Percentiles rank a stretch among this genome's conserved stretches.
Conservation (phyloP, 371 early-diverging fungal species). For the Globomyces sp. region DNA sequence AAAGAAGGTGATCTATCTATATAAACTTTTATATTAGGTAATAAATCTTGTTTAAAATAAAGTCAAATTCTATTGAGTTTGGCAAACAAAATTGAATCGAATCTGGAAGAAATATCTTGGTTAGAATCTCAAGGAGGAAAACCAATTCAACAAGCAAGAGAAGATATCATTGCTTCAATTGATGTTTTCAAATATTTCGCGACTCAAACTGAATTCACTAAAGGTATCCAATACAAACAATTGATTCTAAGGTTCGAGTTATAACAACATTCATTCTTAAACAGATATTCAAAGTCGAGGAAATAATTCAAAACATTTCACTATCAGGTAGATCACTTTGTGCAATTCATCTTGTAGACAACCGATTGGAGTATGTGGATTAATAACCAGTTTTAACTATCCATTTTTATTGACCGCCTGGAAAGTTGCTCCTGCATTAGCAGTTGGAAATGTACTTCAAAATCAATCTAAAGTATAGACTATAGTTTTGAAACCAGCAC, state of each 20-base stretch:
- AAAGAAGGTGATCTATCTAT: no score
- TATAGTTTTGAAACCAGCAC: slow-evolving; percentile 57
- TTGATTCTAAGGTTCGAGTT: no score
- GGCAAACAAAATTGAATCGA: slow-evolving; percentile 66
- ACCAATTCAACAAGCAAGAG: slow-evolving; percentile 55
- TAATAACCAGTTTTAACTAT: slow-evolving; percentile 80
- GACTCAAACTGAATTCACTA: slow-evolving; percentile 16
- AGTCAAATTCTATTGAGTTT: no score
- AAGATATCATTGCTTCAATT: slow-evolving; percentile 64
- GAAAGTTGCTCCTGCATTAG: slow-evolving; percentile 87
- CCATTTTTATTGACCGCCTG: slow-evolving; percentile 76
- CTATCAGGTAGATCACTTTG: slow-evolving; percentile 30
- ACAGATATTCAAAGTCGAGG: background rate
- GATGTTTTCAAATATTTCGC: slow-evolving; percentile 76
- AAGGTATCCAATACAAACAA: background rate
- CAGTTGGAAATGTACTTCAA: slow-evolving; percentile 57
- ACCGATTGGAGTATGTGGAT: slow-evolving; percentile 77
- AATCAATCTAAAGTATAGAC: no score
- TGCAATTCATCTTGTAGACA: slow-evolving; percentile 42
- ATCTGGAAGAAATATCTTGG: slow-evolving; percentile 62
- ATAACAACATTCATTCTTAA: no score
- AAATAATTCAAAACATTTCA: slow-evolving; percentile 45
- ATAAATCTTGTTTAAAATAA: no score
- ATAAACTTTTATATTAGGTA: no score
- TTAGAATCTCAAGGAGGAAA: slow-evolving; percentile 81